Conservation (phyloP, 2,329 filamentous ascomycete species). For the Plenodomus lindquistii region DNA sequence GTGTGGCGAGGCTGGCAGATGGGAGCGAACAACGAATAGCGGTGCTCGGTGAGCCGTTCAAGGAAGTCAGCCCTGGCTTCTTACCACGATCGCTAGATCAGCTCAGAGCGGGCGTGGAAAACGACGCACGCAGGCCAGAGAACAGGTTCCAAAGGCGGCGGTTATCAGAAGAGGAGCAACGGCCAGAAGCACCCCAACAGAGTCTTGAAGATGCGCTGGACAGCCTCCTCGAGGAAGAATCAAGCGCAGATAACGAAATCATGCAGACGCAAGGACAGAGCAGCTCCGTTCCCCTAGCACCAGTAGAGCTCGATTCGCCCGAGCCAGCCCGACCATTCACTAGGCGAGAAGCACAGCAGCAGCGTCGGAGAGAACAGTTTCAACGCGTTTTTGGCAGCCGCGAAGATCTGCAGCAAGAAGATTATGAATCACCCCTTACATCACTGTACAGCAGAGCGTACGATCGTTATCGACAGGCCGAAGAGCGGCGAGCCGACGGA, state of each 20-base stretch:
- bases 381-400: constrained; percentile 50
- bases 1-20: constrained; percentile 45
- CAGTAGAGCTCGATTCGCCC: constrained; percentile 1
- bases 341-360: constrained; percentile 19
- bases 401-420: constrained; percentile 52
- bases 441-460: constrained; percentile 52
- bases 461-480: constrained; percentile 49
- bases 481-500: constrained; percentile 35
- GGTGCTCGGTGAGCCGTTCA: constrained; percentile 53
- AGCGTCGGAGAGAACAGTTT: constrained; percentile 33
- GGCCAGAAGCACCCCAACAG: constrained; percentile 28
- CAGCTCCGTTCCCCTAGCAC: background rate
- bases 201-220: constrained; percentile 43
- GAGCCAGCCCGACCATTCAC: constrained; percentile 17
- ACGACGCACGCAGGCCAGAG: constrained; percentile 34
- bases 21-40: constrained; percentile 51
- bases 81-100: constrained; percentile 54
- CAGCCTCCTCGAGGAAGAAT: constrained; percentile 29
- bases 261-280: background rate
- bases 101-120: constrained; percentile 38
- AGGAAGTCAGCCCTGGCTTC: constrained; percentile 52
- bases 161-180: constrained; percentile 28
- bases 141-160: constrained; percentile 32
- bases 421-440: constrained; percentile 54
- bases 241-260: constrained; percentile 23